phyloP scores from a whole-genome alignment of 805 yeast genomes.

The Blastobotrys mokoenaii region DNA sequence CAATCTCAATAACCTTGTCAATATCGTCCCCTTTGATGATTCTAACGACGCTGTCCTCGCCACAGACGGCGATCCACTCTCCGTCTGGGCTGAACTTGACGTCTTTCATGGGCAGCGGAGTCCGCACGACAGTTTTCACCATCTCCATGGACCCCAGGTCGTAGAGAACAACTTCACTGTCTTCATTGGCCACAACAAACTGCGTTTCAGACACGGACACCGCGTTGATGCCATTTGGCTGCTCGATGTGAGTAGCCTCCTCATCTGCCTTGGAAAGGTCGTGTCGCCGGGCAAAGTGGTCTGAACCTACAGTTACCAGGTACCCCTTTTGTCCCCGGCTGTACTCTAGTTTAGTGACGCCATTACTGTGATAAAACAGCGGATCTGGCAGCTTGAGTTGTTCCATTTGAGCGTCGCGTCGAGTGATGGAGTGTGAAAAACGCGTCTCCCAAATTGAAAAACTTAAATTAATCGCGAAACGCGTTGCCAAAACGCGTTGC shows the following conservation, averaged over 20 bases:
- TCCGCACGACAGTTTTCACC: conserved; percentile 20
- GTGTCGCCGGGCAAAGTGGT: conserved; percentile 1
- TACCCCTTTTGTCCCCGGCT: background rate
- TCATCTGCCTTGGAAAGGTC: background rate
- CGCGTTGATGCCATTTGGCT: conserved; percentile 15
- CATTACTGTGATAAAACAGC: background rate
- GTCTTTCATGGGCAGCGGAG: conserved; percentile 28
- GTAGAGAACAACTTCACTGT: conserved; percentile 31
- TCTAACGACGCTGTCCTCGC: conserved; percentile 27
- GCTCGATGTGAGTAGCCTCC: conserved; percentile 8
- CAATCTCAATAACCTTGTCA: conserved; percentile 33
- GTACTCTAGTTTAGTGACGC: background rate
- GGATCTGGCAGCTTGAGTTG: background rate
- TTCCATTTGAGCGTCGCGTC: too few species aligned
- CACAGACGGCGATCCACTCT: conserved; percentile 28
- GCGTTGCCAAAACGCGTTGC: too few species aligned
- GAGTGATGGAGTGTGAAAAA: background rate
- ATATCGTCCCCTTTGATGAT: conserved; percentile 27
- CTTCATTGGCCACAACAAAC: conserved; percentile 38
- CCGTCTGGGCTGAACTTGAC: conserved; percentile 29
- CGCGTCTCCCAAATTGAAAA: too few species aligned
- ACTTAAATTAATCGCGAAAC: too few species aligned
- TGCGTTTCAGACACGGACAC: conserved; percentile 20
- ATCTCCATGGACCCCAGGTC: conserved; percentile 22
- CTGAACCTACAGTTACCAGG: conserved; percentile 2